Conservation (phyloP, 23 red algal genomes). For the Gracilaria gracilis region DNA sequence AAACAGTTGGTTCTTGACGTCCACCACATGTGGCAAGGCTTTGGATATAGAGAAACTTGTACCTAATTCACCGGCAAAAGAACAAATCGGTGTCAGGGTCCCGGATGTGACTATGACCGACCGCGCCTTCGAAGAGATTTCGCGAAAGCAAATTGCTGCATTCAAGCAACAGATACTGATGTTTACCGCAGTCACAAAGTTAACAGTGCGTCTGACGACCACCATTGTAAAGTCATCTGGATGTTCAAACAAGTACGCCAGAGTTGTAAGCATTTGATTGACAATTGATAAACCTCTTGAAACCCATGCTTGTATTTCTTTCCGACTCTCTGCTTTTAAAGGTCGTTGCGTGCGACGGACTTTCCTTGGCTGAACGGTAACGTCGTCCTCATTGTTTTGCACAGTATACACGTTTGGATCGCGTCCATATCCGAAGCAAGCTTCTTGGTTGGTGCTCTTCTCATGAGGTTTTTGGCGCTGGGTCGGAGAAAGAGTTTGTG, state of each 20-base stretch:
- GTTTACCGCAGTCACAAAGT: conserved; percentile 42
- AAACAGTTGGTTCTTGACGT: conserved; percentile 74
- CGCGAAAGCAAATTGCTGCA: conserved; percentile 81
- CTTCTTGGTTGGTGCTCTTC: not conserved
- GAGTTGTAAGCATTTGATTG: conserved; percentile 38
- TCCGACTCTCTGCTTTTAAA: not conserved
- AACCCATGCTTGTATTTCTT: conserved; percentile 31
- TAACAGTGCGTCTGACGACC: conserved; percentile 36
- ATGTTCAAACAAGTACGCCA: conserved; percentile 38
- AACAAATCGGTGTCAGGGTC: conserved; percentile 84
- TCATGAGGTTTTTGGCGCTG: not conserved
- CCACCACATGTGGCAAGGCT: conserved; percentile 77
- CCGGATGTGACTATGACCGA: conserved; percentile 85
- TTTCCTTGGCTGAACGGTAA: not conserved
- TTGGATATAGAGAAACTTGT: conserved; percentile 63
- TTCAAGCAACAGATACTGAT: conserved; percentile 83
- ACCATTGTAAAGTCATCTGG: conserved; percentile 65
- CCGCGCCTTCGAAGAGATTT: conserved; percentile 67
- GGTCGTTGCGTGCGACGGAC: not conserved
- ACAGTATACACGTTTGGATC: not conserved
- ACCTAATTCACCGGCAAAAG: conserved; percentile 81
- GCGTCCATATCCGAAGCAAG: conserved; percentile 35
- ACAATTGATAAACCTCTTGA: conserved; percentile 28
- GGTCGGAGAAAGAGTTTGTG: not conserved
- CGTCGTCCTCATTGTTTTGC: not conserved